Conservation (phyloP, 345 rosid genomes). For the Melastoma malabathricum region DNA sequence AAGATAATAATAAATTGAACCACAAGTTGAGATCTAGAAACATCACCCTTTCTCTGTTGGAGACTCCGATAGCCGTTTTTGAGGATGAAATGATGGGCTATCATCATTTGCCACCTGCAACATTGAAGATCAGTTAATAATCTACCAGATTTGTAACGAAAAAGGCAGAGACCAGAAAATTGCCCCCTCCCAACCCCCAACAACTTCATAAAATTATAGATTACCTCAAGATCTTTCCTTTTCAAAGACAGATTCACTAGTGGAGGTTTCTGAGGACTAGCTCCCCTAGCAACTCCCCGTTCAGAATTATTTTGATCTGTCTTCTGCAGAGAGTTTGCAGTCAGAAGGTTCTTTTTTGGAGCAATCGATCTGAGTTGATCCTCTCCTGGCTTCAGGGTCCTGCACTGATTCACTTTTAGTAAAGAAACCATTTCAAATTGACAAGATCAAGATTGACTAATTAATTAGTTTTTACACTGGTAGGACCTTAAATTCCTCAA, state of each 20-base stretch:
- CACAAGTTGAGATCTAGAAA: background rate
- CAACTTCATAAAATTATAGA: background rate
- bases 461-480: background rate
- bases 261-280: conserved; percentile 14
- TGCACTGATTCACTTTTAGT: conserved; percentile 16
- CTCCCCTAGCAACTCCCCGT: conserved; percentile 9
- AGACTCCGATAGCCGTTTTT: conserved; percentile 42
- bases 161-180: too few relatives aligned
- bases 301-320: conserved; percentile 14
- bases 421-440: background rate
- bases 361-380: conserved; percentile 19
- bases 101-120: conserved; percentile 37
- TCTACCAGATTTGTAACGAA: background rate
- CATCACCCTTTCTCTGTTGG: conserved; percentile 54
- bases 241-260: conserved; percentile 36
- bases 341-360: conserved; percentile 17
- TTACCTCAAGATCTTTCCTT: conserved; percentile 57
- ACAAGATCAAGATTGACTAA: too few relatives aligned
- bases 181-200: too few relatives aligned
- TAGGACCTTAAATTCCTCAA: conserved; percentile 34
- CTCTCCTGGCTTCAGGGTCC: conserved; percentile 25
- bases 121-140: conserved; percentile 3
- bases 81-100: conserved; percentile 21
- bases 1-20: background rate
- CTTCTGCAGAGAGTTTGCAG: conserved; percentile 19